phyloP scores from a whole-genome alignment of 2,329 filamentous ascomycete genomes.

The Sarocladiaceae sp. region DNA sequence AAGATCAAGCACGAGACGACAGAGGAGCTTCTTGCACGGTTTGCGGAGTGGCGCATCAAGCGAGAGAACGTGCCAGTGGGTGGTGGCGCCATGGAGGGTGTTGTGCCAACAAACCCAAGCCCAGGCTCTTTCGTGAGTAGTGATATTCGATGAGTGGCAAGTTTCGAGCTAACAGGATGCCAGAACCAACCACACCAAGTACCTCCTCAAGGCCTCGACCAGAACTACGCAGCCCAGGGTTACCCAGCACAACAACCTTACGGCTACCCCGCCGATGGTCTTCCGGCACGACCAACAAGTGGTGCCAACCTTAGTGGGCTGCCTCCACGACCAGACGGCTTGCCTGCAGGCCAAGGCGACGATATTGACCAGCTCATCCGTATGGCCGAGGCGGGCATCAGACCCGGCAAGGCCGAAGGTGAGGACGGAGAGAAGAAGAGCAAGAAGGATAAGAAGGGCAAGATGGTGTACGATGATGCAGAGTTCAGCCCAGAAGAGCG shows the following conservation, averaged over 20 bases:
- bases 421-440: conserved; percentile 59
- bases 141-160: too few relatives aligned
- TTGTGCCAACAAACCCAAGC: conserved; percentile 35
- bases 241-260: conserved; percentile 20
- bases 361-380: conserved; percentile 64
- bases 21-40: conserved; percentile 73
- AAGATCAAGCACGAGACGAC: conserved; percentile 70
- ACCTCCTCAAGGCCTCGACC: conserved; percentile 17
- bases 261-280: conserved; percentile 34
- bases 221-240: conserved; percentile 9
- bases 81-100: conserved; percentile 42
- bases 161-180: conserved; percentile 19
- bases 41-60: conserved; percentile 68
- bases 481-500: conserved; percentile 83
- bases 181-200: conserved; percentile 36
- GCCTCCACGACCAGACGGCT: conserved; percentile 38
- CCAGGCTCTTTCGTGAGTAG: conserved; percentile 56
- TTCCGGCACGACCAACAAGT: conserved; percentile 37
- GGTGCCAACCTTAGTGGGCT: conserved; percentile 37
- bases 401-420: conserved; percentile 34
- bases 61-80: conserved; percentile 43
- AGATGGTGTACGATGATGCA: conserved; percentile 78
- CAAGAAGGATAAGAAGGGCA: conserved; percentile 62
- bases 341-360: conserved; percentile 38
- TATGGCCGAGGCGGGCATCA: conserved; percentile 59